Evolutionary conservation across 805 yeast species (phyloP).

Genomic region (Kazachstania psychrophila): DNA sequence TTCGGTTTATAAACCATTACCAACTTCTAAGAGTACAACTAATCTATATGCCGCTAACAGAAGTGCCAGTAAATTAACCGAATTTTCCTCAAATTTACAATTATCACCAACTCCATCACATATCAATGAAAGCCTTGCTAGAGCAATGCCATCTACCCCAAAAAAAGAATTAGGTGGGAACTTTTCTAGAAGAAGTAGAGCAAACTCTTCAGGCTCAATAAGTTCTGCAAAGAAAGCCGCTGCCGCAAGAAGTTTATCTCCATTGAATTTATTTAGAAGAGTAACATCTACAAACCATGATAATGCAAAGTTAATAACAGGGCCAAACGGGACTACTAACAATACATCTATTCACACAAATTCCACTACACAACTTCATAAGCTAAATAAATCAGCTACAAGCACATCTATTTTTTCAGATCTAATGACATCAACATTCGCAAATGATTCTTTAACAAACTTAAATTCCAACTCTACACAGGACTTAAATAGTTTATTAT

Average conservation of each 20-base stretch:
- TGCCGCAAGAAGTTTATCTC: constrained; percentile 22
- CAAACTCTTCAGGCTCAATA: constrained; percentile 3
- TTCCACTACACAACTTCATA: background rate
- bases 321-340: too few species aligned
- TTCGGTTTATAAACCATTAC: constrained; percentile 11
- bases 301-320: background rate
- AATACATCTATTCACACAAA: too few species aligned
- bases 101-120: constrained; percentile 3
- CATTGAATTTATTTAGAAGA: constrained; percentile 23
- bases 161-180: background rate
- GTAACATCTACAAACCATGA: constrained; percentile 16
- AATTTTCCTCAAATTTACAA: background rate
- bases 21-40: background rate
- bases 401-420: constrained; percentile 23
- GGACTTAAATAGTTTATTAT: background rate
- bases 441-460: constrained; percentile 5
- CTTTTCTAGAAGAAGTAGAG: constrained; percentile 7
- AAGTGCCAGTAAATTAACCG: background rate
- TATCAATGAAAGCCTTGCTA: background rate
- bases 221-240: constrained; percentile 1
- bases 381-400: constrained; percentile 6
- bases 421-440: constrained; percentile 12
- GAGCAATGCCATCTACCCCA: background rate
- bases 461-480: background rate
- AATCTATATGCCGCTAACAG: background rate